These are phyloP conservation scores for Oleoguttula mirabilis DNA, from an alignment of 495 filamentous ascomycete species.

Conservation along the genomic window DNA sequence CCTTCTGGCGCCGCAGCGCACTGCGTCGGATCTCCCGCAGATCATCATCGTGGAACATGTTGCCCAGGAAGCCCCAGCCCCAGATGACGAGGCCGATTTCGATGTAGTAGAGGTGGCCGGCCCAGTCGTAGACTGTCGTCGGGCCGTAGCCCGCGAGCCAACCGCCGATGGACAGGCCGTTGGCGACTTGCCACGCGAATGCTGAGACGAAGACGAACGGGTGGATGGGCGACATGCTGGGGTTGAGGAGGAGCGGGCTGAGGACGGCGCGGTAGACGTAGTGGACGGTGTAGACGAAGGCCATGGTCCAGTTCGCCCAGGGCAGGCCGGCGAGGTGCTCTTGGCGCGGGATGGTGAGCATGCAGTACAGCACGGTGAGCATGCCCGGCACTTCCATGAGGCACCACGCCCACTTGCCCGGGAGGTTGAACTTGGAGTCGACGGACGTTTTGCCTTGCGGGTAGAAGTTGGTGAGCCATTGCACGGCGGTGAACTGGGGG, in stretches of 20 bases:
- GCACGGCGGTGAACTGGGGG: slow-evolving; percentile 28
- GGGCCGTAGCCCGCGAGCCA: slow-evolving; percentile 74
- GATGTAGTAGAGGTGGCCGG: slow-evolving; percentile 35
- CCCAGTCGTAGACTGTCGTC: slow-evolving; percentile 46
- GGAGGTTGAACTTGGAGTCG: slow-evolving; percentile 63
- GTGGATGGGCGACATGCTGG: slow-evolving; percentile 80
- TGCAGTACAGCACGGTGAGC: slow-evolving; percentile 61
- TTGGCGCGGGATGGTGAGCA: slow-evolving; percentile 49
- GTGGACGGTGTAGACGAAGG: slow-evolving; percentile 54
- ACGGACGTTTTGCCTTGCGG: slow-evolving; percentile 70
- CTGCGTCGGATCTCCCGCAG: slow-evolving; percentile 63
- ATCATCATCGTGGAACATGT: slow-evolving; percentile 74
- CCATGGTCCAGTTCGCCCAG: slow-evolving; percentile 57
- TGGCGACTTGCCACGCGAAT: slow-evolving; percentile 62
- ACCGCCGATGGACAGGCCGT: slow-evolving; percentile 60
- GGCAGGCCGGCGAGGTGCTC: slow-evolving; percentile 42
- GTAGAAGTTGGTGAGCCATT: slow-evolving; percentile 35
- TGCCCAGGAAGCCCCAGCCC: slow-evolving; percentile 58
- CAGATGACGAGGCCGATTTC: slow-evolving; percentile 50
- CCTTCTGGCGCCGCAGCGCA: slow-evolving; percentile 37
- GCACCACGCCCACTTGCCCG: slow-evolving; percentile 77
- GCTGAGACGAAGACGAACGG: slow-evolving; percentile 47
- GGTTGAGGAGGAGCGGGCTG: slow-evolving; percentile 64
- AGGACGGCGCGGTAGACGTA: slow-evolving; percentile 82
- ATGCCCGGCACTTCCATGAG: slow-evolving; percentile 77